Evolutionary conservation across 1,284 basidiomycete species (phyloP).

Genomic region (Cutaneotrichosporon sp.): DNA sequence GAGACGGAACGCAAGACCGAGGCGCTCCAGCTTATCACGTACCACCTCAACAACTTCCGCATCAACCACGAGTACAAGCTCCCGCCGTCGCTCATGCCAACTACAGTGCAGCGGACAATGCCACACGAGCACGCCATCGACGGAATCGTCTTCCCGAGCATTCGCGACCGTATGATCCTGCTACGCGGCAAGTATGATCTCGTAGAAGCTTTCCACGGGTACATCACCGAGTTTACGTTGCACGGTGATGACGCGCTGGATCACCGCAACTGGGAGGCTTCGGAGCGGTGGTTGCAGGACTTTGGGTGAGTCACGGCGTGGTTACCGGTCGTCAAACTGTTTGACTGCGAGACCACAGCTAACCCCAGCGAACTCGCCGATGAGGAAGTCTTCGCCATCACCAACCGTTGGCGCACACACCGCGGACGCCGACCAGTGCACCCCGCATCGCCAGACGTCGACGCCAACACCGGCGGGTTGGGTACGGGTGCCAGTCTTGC

Average conservation of each 20-base stretch:
- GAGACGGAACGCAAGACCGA: constrained; percentile 39
- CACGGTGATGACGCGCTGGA: constrained; percentile 86
- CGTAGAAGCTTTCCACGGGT: constrained; percentile 37
- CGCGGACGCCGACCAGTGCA: constrained; percentile 34
- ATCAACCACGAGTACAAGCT: constrained; percentile 69
- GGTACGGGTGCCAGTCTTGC: constrained; percentile 17
- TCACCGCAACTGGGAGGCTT: constrained; percentile 83
- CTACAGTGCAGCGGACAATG: constrained; percentile 77
- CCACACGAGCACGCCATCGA: constrained; percentile 90
- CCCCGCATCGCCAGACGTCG: constrained; percentile 9
- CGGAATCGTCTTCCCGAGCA: constrained; percentile 76
- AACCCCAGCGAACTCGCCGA: constrained; percentile 43
- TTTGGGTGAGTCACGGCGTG: constrained; percentile 62
- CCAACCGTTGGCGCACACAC: constrained; percentile 45
- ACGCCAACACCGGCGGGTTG: not conserved
- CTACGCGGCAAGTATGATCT: constrained; percentile 60
- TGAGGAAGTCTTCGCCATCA: constrained; percentile 45
- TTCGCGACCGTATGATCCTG: constrained; percentile 84
- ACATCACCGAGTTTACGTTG: constrained; percentile 63
- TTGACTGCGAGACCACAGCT: not conserved
- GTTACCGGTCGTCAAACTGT: not conserved
- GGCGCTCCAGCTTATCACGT: constrained; percentile 57
- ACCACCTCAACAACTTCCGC: constrained; percentile 74
- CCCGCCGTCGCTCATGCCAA: constrained; percentile 81
- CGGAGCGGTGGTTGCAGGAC: constrained; percentile 73